phyloP scores from a whole-genome alignment of 257 asterid genomes.

The Rauvolfia tetraphylla region DNA sequence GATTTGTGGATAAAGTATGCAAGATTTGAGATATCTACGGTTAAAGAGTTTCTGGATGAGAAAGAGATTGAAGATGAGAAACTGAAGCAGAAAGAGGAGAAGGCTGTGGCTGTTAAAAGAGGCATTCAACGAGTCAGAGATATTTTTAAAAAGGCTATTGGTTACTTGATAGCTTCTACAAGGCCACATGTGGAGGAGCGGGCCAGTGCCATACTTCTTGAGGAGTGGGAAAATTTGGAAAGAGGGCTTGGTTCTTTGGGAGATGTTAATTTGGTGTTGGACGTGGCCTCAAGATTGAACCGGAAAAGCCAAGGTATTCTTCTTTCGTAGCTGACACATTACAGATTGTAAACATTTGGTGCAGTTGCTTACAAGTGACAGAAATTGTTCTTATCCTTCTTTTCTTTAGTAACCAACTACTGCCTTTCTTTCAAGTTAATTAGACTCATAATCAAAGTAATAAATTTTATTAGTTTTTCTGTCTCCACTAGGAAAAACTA shows the following conservation, averaged over 20 bases:
- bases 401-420: no score
- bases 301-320: not conserved
- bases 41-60: conserved; percentile 28
- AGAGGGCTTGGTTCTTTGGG: not conserved
- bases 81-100: not conserved
- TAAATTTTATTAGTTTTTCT: no score
- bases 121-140: not conserved
- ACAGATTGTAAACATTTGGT: no score
- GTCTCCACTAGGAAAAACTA: no score
- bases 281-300: not conserved
- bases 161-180: not conserved
- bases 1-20: conserved; percentile 84
- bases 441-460: no score
- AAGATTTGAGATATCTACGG: conserved; percentile 67
- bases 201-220: not conserved
- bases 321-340: no score
- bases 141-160: not conserved
- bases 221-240: not conserved
- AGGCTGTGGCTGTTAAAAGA: not conserved
- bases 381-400: no score
- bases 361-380: no score
- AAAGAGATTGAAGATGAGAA: not conserved
- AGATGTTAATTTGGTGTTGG: not conserved
- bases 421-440: no score
- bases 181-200: not conserved